phyloP scores from a whole-genome alignment of 371 early-diverging fungal species.

The Nematocida major region DNA sequence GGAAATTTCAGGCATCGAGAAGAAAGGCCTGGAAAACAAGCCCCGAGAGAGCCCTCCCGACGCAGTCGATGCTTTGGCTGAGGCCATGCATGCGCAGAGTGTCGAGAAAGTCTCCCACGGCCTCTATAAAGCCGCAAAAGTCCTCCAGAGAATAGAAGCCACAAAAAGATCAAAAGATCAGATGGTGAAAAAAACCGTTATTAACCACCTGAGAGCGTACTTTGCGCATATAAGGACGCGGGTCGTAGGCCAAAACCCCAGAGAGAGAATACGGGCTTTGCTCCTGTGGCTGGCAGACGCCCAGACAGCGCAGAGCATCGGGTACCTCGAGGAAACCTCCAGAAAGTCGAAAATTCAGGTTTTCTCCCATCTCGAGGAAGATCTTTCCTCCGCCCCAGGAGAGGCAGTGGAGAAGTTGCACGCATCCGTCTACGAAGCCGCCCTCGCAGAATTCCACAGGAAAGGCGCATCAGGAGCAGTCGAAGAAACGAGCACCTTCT shows the following conservation, averaged over 20 bases:
- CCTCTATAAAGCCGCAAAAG: neutral
- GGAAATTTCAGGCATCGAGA: neutral
- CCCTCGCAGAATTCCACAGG: too few relatives aligned
- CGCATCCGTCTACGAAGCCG: too few relatives aligned
- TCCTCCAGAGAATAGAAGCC: neutral
- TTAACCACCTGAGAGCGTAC: neutral
- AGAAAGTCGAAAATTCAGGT: neutral
- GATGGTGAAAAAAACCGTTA: neutral
- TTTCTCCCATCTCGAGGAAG: neutral
- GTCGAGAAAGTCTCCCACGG: constrained; percentile 7
- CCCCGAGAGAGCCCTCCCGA: neutral
- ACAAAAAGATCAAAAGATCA: constrained; percentile 28
- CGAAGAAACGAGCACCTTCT: neutral
- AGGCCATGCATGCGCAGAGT: neutral
- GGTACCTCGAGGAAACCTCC: neutral
- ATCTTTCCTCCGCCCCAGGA: neutral
- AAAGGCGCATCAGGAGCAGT: too few relatives aligned
- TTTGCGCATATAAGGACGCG: neutral
- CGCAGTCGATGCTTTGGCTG: neutral
- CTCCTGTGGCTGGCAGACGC: constrained; percentile 9
- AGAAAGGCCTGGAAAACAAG: neutral
- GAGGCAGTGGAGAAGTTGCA: too few relatives aligned
- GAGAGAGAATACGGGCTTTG: neutral
- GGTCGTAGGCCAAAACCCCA: neutral
- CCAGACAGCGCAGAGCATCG: constrained; percentile 7